Evolutionary conservation across 768 basidiomycete genomes (phyloP).

Genomic region (Boletus sensibilis): DNA sequence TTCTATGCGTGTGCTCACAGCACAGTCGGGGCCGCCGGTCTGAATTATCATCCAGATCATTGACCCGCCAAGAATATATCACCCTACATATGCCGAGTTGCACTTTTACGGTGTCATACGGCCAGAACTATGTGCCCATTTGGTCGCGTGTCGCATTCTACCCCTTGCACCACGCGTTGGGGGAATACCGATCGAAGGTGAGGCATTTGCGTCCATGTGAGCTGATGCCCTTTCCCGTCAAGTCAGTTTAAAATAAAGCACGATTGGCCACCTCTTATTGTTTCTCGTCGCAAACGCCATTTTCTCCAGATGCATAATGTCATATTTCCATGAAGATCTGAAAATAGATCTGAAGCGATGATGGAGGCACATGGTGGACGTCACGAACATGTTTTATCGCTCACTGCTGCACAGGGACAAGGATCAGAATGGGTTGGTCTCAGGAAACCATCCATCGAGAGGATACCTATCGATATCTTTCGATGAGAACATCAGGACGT

Average conservation of each 20-base stretch:
- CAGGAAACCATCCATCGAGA: background rate
- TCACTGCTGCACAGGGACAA: background rate
- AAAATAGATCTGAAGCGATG: background rate
- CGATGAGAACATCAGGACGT: background rate
- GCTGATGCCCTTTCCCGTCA: background rate
- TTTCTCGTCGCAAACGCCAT: background rate
- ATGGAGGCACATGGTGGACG: background rate
- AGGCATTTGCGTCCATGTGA: conserved; percentile 6
- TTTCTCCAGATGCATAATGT: background rate
- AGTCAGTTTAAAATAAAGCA: background rate
- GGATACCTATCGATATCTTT: background rate
- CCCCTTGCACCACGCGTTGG: background rate
- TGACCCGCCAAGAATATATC: background rate
- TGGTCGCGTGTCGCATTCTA: background rate
- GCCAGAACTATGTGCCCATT: background rate
- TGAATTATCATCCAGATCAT: background rate
- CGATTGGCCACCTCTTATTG: conserved; percentile 1
- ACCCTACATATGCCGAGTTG: background rate
- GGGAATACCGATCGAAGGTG: background rate
- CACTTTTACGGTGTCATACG: background rate
- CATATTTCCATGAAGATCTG: background rate
- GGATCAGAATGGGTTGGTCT: background rate
- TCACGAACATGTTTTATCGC: background rate
- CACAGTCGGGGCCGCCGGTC: background rate
- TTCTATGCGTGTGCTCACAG: background rate